Evolutionary conservation across 1,284 basidiomycete genomes (phyloP), one percentile per base, ranked within the genome.

Genomic region (Puccinia hordei): DNA sequence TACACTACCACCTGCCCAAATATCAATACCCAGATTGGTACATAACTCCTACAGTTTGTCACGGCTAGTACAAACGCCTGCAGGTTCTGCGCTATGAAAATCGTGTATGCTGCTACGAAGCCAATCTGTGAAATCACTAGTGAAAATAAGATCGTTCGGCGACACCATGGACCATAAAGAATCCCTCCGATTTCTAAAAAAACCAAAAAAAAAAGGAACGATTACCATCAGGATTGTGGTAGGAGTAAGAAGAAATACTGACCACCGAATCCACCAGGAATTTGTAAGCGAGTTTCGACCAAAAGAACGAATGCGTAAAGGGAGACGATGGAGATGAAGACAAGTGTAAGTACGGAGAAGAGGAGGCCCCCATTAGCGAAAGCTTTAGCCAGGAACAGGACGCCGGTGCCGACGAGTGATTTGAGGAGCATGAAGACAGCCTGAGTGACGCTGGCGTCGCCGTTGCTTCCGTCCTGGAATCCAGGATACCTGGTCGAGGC

Each of bases 311-410:
- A 99, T 0, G 95, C 95, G 87, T 93, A 94, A 1, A 99, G 87
- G 2, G 95, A 98, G 75, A 98, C 91, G 68, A 91, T 85, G 12
- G 95, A 95, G 83, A 99, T 93, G 83, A 90, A 88, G 27, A 91
- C 88, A 82, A 99, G 90, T 2, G 92, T 90, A 68, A 94, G 82
- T 30, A 90, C 85, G 6, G 96, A 98, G 86, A 99, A 99, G 55
- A 98, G 87, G 74, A 99, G 89, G 19, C 96, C 95, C 81, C 96
- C 96, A 83, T 99, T 99, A 87, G 91, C 91, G 87, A 99, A 98
- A 89, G 92, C 96, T 87, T 95, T 98, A 81, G 94, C 97, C 73
- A 99, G 89, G 88, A 99, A 99, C 33, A 99, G 87, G 15, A 99
- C 91, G 46, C 96, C 96, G 12, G 96, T 99, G 27, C 96, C 96